These are phyloP conservation scores for Aspergillus cejpii DNA, from an alignment of 2,329 filamentous ascomycete genomes.

Conservation along the genomic window DNA sequence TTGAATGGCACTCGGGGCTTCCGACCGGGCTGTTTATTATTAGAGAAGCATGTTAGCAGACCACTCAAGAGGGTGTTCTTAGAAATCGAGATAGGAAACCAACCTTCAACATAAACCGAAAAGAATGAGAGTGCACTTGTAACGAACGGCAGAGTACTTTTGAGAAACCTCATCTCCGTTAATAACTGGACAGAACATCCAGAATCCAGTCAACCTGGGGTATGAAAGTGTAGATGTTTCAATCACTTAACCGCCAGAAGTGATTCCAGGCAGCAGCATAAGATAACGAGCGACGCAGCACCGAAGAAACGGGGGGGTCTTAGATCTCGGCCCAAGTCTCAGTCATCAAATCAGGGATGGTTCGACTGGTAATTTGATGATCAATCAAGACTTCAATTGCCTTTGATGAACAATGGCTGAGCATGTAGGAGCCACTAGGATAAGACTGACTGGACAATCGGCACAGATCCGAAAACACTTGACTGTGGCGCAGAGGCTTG, in stretches of 20 bases:
- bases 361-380: too few relatives aligned
- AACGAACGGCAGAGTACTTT: conserved; percentile 22
- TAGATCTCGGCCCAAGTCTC: not conserved
- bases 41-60: not conserved
- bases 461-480: conserved; percentile 1
- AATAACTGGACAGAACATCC: conserved; percentile 7
- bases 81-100: not conserved
- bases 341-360: too few relatives aligned
- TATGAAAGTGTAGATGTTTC: not conserved
- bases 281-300: conserved; percentile 3
- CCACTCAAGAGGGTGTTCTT: not conserved
- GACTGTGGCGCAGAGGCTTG: conserved; percentile 12
- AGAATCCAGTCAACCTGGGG: not conserved
- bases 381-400: not conserved
- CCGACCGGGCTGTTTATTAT: conserved; percentile 55
- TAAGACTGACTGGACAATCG: not conserved
- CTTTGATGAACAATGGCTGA: too few relatives aligned
- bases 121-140: conserved; percentile 24
- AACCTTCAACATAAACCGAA: conserved; percentile 13
- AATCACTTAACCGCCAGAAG: conserved; percentile 1
- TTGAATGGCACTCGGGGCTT: conserved; percentile 67
- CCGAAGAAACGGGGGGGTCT: conserved; percentile 3
- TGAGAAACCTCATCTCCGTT: conserved; percentile 24
- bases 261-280: conserved; percentile 18
- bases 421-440: not conserved